phyloP scores from a whole-genome alignment of 768 basidiomycete genomes.

The Asterophora parasitica region DNA sequence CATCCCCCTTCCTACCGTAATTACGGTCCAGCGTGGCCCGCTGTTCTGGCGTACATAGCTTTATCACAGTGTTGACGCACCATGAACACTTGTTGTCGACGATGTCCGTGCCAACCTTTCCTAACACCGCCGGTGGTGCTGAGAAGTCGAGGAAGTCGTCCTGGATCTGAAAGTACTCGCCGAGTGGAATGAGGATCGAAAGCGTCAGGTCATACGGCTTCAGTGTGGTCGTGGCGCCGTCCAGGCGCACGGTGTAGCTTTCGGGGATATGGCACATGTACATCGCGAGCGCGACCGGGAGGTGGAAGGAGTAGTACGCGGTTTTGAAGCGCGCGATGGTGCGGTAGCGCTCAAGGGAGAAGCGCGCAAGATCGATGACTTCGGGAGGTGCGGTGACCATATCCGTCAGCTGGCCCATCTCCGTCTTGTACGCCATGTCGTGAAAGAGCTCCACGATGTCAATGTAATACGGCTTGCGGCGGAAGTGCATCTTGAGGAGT shows the following conservation, averaged over 20 bases:
- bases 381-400: slow-evolving; percentile 92
- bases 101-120: slow-evolving; percentile 97
- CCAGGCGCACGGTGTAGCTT: slow-evolving; percentile 29
- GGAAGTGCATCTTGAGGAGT: slow-evolving; percentile 85
- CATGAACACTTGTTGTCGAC: slow-evolving; percentile 98
- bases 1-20: slow-evolving; percentile 38
- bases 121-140: slow-evolving; percentile 85
- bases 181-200: slow-evolving; percentile 82
- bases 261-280: slow-evolving; percentile 62
- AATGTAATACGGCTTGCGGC: slow-evolving; percentile 72
- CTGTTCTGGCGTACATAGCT: slow-evolving; percentile 47
- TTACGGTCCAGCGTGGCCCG: slow-evolving; percentile 50
- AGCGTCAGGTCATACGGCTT: slow-evolving; percentile 68
- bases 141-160: slow-evolving; percentile 96
- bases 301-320: slow-evolving; percentile 96
- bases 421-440: slow-evolving; percentile 86
- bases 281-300: slow-evolving; percentile 94
- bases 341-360: slow-evolving; percentile 84
- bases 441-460: slow-evolving; percentile 90
- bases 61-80: slow-evolving; percentile 85
- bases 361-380: slow-evolving; percentile 77
- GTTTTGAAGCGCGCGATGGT: slow-evolving; percentile 97
- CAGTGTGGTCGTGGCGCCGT: slow-evolving; percentile 20
- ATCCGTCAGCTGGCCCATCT: slow-evolving; percentile 94
- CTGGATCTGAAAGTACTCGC: slow-evolving; percentile 98